Evolutionary conservation across 1,139 yeast species (phyloP), one percentile per base, ranked within the genome.

Genomic region (Blastobotrys petasosporus): DNA sequence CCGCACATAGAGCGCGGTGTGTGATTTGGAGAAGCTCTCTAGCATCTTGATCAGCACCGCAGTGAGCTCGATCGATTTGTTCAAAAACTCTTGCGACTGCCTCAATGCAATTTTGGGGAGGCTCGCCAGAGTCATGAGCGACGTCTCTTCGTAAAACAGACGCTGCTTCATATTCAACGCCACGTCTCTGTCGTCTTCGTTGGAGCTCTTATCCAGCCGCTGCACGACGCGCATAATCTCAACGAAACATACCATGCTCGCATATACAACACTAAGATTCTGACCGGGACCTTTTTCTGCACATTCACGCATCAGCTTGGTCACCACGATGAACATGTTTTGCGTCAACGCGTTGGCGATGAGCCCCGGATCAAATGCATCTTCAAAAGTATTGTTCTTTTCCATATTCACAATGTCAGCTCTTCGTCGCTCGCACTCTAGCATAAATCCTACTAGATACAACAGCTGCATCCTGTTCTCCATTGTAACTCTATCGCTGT

Each of bases 361-460:
- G 2, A 81, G 74, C 0, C 83, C 81, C 59, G 72, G 82, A 20
- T 39, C 49, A 7, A 20, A 20, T 20, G 25, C 25, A 20, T 20
- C 25, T 7, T 20, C 7, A 7, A 4, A 4, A 20, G 25, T 4
- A 32, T 50, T 51, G 15, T 31, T 38, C n/a, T 30, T 25, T 41
- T 40, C 38, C n/a, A 10, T 29, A 32, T 36, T 37, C 6, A 15
- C 30, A n/a, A 37, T 42, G n/a, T 38, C 45, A 5, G 35, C 33
- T 28, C 41, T 37, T 4, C 49, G 42, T 9, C 47, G 52, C 45
- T 63, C 70, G 2, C 66, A 68, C 12, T 58, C 73, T 30, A 79
- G 58, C 57, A 87, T 84, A 96, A 96, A 92, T 0, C 88, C 73
- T 8, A 76, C 68, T 4, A 86, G 69, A 50, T 77, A 70, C 45